These are phyloP conservation scores for Cladosporium sp. DNA, from an alignment of 2,329 filamentous ascomycete species.

Conservation along the genomic window DNA sequence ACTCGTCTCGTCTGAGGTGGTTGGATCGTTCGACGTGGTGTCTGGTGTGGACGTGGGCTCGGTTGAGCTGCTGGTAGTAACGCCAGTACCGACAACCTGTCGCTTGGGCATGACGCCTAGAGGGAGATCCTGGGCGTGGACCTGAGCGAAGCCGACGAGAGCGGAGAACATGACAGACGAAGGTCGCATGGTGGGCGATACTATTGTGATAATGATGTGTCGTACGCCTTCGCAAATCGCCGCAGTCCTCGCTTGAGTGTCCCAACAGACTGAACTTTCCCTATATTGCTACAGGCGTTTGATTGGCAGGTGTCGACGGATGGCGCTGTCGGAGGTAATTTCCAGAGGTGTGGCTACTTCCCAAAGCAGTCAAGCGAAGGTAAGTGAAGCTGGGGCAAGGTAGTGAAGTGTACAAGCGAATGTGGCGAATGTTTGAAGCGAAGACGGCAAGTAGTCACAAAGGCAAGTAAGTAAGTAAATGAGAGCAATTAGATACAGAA, in stretches of 20 bases:
- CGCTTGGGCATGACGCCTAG: slow-evolving; percentile 32
- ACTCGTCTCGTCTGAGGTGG: slow-evolving; percentile 15
- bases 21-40: slow-evolving; percentile 7
- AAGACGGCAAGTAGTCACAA: background rate
- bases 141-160: slow-evolving; percentile 29
- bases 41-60: slow-evolving; percentile 11
- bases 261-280: background rate
- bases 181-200: slow-evolving; percentile 8
- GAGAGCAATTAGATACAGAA: background rate
- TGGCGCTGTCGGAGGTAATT: slow-evolving; percentile 5
- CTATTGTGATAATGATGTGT: too few species aligned
- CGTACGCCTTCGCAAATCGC: background rate
- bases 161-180: slow-evolving; percentile 23
- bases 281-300: background rate
- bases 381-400: background rate
- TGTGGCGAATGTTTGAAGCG: background rate
- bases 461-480: background rate
- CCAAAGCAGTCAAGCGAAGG: slow-evolving; percentile 11
- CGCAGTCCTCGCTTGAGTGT: background rate
- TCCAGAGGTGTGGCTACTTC: slow-evolving; percentile 7
- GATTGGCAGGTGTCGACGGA: background rate
- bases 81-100: slow-evolving; percentile 30
- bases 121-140: slow-evolving; percentile 27
- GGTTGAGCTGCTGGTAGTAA: slow-evolving; percentile 15
- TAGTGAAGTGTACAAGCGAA: background rate